Evolutionary conservation across 139 green algal genomes (phyloP), one percentile per base, ranked within the genome.

Genomic region (Chlorella sp.): DNA sequence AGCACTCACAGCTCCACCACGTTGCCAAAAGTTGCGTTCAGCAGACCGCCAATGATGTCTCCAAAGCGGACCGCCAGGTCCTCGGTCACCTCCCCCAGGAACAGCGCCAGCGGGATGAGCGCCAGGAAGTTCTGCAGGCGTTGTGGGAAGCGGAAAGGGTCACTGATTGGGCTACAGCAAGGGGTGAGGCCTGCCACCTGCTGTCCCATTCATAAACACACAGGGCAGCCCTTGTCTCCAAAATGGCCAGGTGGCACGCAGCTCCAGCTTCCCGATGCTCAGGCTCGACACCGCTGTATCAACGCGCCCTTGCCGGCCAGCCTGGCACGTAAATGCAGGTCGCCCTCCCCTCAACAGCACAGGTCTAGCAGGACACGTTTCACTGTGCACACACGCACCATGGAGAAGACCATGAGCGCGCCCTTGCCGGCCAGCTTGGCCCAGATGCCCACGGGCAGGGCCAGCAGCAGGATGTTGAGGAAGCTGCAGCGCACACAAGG

Each of bases 1-100:
- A 32, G 4, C 40, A 58, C 77, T 74, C 77, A 83, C 82, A 99
- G 88, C 90, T 99, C 97, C 64, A 97, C 96, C 16, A 97, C 92
- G 76, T 98, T 98, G 79, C 96, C 96, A 88, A 98, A 98, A 7
- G 96, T 98, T 13, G 96, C 96, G 87, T 98, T 98, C 28, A 95
- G 83, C 72, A 95, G 83, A 22, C 94, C 94, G 38, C 94, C 94
- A 19, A 93, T 83, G 34, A 85, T 91, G 56, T 96, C 88, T 0
- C 94, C 94, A 76, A 96, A 96, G 1, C 95, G 87, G 20, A 95
- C 76, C 0, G 94, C 94, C 68, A 98, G 87, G 65, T 98, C 95
- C 88, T 98, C 95, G 1, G 95, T 98, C 36, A 97, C 85, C 85
- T 97, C 94, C 0, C 95, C 95, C 76, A 98, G 91, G 79, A 98